Evolutionary conservation across 805 yeast species (phyloP).

Genomic region (Lipomyces chichibuensis): DNA sequence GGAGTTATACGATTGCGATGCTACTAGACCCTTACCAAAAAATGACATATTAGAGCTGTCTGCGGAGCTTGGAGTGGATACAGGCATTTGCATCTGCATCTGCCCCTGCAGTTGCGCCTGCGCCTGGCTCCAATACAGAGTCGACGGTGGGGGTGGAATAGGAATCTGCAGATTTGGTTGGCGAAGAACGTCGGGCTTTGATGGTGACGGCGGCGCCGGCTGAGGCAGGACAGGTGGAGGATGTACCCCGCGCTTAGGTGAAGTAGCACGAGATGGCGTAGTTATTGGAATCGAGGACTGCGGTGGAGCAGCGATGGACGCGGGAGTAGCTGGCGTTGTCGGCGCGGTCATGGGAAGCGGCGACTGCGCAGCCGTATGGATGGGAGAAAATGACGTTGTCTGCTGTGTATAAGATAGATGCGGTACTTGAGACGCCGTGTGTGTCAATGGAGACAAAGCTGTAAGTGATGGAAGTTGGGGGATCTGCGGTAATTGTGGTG

Average conservation of each 20-base stretch:
- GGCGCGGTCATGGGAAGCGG: conserved; percentile 9
- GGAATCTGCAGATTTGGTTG: conserved; percentile 32
- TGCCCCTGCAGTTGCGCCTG: conserved; percentile 7
- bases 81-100: conserved; percentile 10
- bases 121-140: conserved; percentile 18
- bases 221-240: conserved; percentile 4
- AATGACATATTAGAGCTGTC: neutral
- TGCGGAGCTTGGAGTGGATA: neutral
- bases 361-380: neutral
- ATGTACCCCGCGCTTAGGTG: conserved; percentile 20
- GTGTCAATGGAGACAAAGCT: conserved; percentile 7
- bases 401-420: conserved; percentile 3
- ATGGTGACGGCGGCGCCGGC: conserved; percentile 15
- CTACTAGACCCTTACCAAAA: conserved; percentile 1
- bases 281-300: conserved; percentile 1
- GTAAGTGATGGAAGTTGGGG: conserved; percentile 16
- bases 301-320: neutral
- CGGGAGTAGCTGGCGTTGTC: neutral
- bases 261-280: conserved; percentile 13
- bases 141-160: conserved; percentile 28
- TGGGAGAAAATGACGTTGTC: neutral
- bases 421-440: conserved; percentile 8
- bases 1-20: neutral
- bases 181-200: conserved; percentile 6
- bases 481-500: conserved; percentile 10